phyloP scores from a whole-genome alignment of 2,329 filamentous ascomycete genomes.

The Talaromyces sp. region DNA sequence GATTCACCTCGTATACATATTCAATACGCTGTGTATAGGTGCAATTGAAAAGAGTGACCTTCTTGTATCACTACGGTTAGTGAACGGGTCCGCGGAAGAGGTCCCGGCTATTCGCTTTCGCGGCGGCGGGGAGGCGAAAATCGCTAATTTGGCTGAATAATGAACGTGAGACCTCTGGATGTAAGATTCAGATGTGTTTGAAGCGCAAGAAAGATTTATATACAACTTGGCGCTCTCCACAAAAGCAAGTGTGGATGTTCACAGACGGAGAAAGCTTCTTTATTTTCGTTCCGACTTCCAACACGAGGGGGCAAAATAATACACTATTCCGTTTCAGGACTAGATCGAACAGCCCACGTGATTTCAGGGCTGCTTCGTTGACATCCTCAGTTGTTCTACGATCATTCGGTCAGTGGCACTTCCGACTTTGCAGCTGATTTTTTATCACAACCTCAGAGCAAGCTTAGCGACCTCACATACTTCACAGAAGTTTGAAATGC shows the following conservation, averaged over 20 bases:
- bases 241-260: not conserved
- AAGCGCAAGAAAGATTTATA: not conserved
- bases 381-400: not conserved
- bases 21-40: not conserved
- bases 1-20: not conserved
- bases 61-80: not conserved
- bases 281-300: not conserved
- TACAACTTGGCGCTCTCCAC: not conserved
- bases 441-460: not conserved
- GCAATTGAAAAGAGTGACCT: not conserved
- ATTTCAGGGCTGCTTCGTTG: not conserved
- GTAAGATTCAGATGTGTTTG: too few species aligned
- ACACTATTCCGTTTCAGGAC: not conserved
- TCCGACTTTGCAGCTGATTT: not conserved
- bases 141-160: not conserved
- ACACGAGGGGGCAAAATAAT: not conserved
- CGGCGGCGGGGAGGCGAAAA: not conserved
- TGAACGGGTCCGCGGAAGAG: not conserved
- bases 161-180: too few species aligned
- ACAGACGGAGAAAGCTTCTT: not conserved
- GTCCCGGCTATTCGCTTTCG: slow-evolving; percentile 1
- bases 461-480: not conserved
- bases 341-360: not conserved
- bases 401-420: not conserved
- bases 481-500: not conserved